Conservation (phyloP, 1,139 yeast species). For the Waltiozyma sp. region DNA sequence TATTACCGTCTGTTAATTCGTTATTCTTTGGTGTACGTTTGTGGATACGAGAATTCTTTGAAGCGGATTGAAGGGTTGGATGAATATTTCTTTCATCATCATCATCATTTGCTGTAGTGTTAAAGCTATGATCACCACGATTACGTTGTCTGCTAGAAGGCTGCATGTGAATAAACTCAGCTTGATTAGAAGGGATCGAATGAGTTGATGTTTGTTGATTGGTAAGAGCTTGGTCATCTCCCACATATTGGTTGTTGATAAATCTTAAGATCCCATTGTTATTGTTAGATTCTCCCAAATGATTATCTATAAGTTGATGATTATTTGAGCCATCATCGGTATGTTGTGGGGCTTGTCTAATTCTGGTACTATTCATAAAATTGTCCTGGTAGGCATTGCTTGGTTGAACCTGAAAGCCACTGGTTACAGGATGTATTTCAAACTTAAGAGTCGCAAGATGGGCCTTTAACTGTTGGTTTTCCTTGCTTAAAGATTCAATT, state of each 20-base stretch:
- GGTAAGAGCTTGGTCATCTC: slow-evolving; percentile 15
- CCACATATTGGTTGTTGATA: slow-evolving; percentile 20
- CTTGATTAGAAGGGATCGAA: slow-evolving; percentile 9
- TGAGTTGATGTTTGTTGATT: slow-evolving; percentile 4
- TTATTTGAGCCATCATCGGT: slow-evolving; percentile 4
- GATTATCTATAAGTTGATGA: slow-evolving; percentile 4
- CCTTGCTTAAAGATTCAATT: slow-evolving; percentile 16
- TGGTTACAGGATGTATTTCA: slow-evolving; percentile 15
- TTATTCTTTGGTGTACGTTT: neutral
- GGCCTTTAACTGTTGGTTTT: slow-evolving; percentile 16
- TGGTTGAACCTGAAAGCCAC: slow-evolving; percentile 6
- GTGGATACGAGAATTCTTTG: slow-evolving; percentile 15
- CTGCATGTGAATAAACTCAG: slow-evolving; percentile 20
- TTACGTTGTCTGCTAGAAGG: slow-evolving; percentile 15
- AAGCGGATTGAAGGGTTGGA: slow-evolving; percentile 11
- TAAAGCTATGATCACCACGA: slow-evolving; percentile 10
- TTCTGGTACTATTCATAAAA: slow-evolving; percentile 3
- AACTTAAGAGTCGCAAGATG: slow-evolving; percentile 15
- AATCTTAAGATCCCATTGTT: slow-evolving; percentile 17
- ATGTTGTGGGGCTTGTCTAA: slow-evolving; percentile 2
- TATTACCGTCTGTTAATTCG: neutral
- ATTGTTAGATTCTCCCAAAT: slow-evolving; percentile 11
- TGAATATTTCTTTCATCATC: slow-evolving; percentile 12
- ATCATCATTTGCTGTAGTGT: no score
- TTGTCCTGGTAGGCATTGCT: slow-evolving; percentile 5